These are phyloP conservation scores for Calonectria honghensis DNA, from an alignment of 2,329 filamentous ascomycete species.

Conservation along the genomic window DNA sequence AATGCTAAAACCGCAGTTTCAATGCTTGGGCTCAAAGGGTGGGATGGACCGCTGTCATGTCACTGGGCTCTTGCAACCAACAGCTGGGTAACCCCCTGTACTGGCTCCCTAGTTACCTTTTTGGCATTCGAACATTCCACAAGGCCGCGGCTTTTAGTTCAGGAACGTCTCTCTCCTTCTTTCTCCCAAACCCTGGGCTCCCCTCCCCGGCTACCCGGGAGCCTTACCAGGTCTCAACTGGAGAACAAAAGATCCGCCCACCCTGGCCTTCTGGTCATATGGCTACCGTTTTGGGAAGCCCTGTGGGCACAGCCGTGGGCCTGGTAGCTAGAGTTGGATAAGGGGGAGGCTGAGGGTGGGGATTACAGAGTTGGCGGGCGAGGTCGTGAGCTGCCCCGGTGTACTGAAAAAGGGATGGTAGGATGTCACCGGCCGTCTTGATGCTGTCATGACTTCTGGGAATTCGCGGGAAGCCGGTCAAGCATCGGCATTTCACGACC, in stretches of 20 bases:
- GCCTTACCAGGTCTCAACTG: conserved; percentile 17
- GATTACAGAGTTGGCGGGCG: conserved; percentile 5
- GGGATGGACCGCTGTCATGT: background rate
- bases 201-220: conserved; percentile 20
- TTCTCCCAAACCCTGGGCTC: background rate
- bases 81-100: background rate
- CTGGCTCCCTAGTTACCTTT: background rate
- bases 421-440: background rate
- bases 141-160: background rate
- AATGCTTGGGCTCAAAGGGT: background rate
- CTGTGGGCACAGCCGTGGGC: conserved; percentile 12
- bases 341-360: conserved; percentile 9
- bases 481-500: background rate
- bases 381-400: conserved; percentile 6
- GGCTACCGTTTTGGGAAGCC: conserved; percentile 1
- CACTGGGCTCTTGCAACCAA: conserved; percentile 8
- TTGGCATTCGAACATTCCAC: conserved; percentile 7
- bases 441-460: conserved; percentile 3
- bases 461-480: background rate
- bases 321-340: conserved; percentile 8
- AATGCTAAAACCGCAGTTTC: conserved; percentile 8
- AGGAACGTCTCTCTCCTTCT: conserved; percentile 8
- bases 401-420: background rate
- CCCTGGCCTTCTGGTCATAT: background rate
- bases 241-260: conserved; percentile 26